These are phyloP conservation scores for Populus nigra DNA, from an alignment of 345 rosid species.

Conservation along the genomic window DNA sequence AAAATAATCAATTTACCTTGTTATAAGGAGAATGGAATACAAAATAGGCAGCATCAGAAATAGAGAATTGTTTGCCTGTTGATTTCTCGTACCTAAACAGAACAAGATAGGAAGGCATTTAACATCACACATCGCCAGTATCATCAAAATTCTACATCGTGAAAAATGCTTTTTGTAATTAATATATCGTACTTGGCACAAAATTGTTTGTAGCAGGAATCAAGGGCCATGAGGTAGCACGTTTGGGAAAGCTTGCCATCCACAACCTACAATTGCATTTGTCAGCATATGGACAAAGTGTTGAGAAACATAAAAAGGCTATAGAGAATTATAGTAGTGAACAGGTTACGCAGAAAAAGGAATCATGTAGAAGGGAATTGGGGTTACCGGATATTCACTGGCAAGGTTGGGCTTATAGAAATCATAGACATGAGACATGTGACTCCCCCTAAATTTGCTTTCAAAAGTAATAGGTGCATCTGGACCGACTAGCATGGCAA, in stretches of 20 bases:
- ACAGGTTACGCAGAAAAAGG: neutral
- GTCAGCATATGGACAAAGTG: neutral
- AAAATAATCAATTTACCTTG: conserved; percentile 50
- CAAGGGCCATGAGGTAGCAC: conserved; percentile 97
- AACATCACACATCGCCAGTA: conserved; percentile 4
- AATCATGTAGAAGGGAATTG: conserved; percentile 7
- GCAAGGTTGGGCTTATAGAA: conserved; percentile 99
- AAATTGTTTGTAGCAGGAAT: conserved; percentile 77
- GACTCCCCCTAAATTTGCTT: conserved; percentile 91
- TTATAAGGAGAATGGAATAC: conserved; percentile 98
- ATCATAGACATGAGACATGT: conserved; percentile 97
- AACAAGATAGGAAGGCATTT: conserved; percentile 11
- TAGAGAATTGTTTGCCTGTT: conserved; percentile 76
- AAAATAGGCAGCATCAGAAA: conserved; percentile 72
- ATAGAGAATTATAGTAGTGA: neutral
- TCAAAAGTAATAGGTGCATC: conserved; percentile 92
- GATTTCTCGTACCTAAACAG: conserved; percentile 72
- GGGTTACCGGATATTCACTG: conserved; percentile 94
- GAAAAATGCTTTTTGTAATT: neutral
- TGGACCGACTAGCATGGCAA: conserved; percentile 90
- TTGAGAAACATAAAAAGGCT: neutral
- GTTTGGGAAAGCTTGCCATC: conserved; percentile 99
- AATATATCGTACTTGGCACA: conserved; percentile 67
- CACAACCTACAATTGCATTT: conserved; percentile 66
- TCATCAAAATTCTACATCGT: neutral